phyloP scores from a whole-genome alignment of 805 yeast genomes.

The Lipomyces lipofer region DNA sequence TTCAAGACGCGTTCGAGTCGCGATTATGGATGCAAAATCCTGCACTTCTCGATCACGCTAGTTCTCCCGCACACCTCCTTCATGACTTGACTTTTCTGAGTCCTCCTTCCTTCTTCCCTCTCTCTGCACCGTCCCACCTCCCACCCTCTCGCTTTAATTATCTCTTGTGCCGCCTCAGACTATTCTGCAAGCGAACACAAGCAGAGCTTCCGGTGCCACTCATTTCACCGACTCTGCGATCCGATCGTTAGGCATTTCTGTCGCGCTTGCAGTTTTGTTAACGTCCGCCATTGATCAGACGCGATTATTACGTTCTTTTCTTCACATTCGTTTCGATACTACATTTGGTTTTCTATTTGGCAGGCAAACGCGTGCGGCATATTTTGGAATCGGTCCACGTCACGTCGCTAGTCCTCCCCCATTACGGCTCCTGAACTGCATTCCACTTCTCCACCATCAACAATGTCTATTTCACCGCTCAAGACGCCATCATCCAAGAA shows the following conservation, averaged over 20 bases:
- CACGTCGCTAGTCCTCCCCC: too few species aligned
- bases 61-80: constrained; percentile 1
- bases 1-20: constrained; percentile 2
- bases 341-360: not conserved
- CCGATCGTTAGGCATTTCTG: not conserved
- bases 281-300: not conserved
- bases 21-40: not conserved
- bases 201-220: constrained; percentile 16
- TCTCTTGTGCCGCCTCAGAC: not conserved
- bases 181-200: not conserved
- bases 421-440: not conserved
- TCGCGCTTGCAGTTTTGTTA: not conserved
- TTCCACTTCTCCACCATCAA: not conserved
- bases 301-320: not conserved
- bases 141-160: not conserved
- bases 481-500: not conserved
- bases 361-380: not conserved
- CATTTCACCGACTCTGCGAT: constrained; percentile 11
- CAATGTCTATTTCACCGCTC: not conserved
- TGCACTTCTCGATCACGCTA: not conserved
- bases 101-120: not conserved
- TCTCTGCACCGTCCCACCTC: not conserved
- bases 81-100: not conserved
- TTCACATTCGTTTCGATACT: not conserved
- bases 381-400: not conserved